These are phyloP conservation scores for Picea glauca DNA, from an alignment of 75 land plant genomes.

Conservation along the genomic window DNA sequence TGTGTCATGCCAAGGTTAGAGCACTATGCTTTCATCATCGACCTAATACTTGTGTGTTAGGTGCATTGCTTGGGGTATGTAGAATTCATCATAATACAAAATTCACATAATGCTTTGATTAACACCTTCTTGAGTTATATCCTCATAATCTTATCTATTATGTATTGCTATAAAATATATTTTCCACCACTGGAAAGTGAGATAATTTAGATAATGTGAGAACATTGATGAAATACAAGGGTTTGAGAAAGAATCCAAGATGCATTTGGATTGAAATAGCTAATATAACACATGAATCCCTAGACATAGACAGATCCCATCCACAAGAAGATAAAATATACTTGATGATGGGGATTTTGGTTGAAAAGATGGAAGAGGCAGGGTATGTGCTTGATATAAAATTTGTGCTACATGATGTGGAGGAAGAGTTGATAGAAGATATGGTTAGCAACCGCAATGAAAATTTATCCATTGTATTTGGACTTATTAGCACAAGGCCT, in stretches of 20 bases:
- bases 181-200: slow-evolving; percentile 32
- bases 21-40: no score
- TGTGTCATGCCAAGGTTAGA: no score
- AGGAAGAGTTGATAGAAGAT: not conserved
- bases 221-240: slow-evolving; percentile 8
- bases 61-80: slow-evolving; percentile 34
- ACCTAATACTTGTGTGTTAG: slow-evolving; percentile 36
- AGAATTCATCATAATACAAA: slow-evolving; percentile 13
- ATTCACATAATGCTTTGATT: slow-evolving; percentile 16
- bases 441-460: no score
- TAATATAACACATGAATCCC: not conserved
- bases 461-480: no score
- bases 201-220: slow-evolving; percentile 11
- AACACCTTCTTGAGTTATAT: slow-evolving; percentile 31
- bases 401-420: not conserved
- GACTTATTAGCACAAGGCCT: no score
- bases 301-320: slow-evolving; percentile 3
- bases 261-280: slow-evolving; percentile 22
- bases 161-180: slow-evolving; percentile 33
- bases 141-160: slow-evolving; percentile 21
- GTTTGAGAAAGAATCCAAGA: slow-evolving; percentile 27
- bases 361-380: not conserved
- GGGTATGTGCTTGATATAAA: not conserved
- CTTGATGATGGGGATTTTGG: not conserved
- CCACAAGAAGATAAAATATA: not conserved